Base-by-base conservation (phyloP, 768 basidiomycete species). In the Cystobasidium tubakii region DNA sequence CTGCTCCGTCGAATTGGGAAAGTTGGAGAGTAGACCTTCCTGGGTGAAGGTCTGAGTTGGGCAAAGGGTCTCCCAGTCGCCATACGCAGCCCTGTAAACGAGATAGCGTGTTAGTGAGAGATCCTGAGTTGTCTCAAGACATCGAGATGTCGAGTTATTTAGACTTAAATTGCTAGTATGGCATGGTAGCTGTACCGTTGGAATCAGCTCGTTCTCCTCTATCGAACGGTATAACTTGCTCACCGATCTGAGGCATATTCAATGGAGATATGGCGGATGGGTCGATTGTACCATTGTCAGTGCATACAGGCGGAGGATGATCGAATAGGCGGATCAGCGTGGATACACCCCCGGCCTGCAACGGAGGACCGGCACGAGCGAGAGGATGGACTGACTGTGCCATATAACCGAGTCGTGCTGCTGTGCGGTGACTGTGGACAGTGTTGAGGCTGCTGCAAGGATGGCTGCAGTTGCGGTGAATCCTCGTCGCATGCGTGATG, bases 11-110 rank as follows among this genome's bases (percentile, higher is more conserved):
- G 57, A 62, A 34, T 63, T 50, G 57, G 70, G 70, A 39, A 72
- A 72, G 57, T 72, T 72, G 34, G 60, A 23, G 34, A 42, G 43
- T 6, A 72, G 39, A 19, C 42, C 66, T 46, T 39, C 63, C 13
- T 43, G 44, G 29, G 70, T 72, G 57, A 72, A 72, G 15, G 70
- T 72, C 46, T 72, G 57, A 6, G 73, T 7, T 2, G 70, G 70
- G 29, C 70, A 72, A 25, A 67, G 66, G 12, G 66, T 67, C 7
- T 67, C 23, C 42, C 63, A 42, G 39, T 65, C 36, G 27, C 57
- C 57, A 6, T 60, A 29, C 33, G 57, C 57, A 15, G 57, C 25
- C 57, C 10, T 65, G 63, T 21, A n/a, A 23, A 9, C 6, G n/a
- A 6, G 31, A 21, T 7, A 63, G 9, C n/a, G n/a, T n/a, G n/a